Base-by-base conservation (phyloP, 2,329 filamentous ascomycete genomes). In the Sarocladium kiliense region DNA sequence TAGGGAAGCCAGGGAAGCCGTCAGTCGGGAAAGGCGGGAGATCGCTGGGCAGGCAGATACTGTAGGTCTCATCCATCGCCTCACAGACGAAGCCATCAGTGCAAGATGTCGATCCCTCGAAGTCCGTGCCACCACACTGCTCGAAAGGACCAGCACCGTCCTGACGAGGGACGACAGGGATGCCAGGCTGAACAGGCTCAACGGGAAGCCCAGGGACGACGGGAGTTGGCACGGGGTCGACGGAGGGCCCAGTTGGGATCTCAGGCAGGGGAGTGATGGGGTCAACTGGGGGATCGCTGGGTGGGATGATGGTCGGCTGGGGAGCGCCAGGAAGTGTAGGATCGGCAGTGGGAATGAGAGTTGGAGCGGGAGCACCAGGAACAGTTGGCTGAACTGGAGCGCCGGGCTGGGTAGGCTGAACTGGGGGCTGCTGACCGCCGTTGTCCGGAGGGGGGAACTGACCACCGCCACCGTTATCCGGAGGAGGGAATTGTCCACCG, bases 31-130 rank as follows among this genome's bases (percentile, higher is more conserved):
- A 49, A 11, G 44, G 44, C 5, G 44, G 44, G 18, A 49, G 44
- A n/a, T 37, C 49, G 16, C 16, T 37, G 3, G 49, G 49, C 4
- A 56, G 36, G 30, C 65, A 67, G 58, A 66, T 64, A 2, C 60
- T 64, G 60, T 67, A 67, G 59, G 61, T 65, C 18, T 65, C 60
- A 49, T 65, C 65, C 36, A 59, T 57, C 34, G 55, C 56, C 23
- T 60, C 59, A 49, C 65, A 66, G 3, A 58, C 61, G n/a, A 58
- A 58, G 19, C 65, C 65, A 9, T 58, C 39, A 18, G 42, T 62
- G 45, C 65, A 67, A 10, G 56, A 55, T 10, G 61, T 64, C 21
- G 62, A 45, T n/a, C 65, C 65, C 14, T 55, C 61, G 51, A 55
- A 65, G 49, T 58, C 57, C 2, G 27, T 51, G 18, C 65, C 65